Evolutionary conservation across 257 asterid species (phyloP), one percentile per base, ranked within the genome.

Genomic region (Capsicum pubescens): DNA sequence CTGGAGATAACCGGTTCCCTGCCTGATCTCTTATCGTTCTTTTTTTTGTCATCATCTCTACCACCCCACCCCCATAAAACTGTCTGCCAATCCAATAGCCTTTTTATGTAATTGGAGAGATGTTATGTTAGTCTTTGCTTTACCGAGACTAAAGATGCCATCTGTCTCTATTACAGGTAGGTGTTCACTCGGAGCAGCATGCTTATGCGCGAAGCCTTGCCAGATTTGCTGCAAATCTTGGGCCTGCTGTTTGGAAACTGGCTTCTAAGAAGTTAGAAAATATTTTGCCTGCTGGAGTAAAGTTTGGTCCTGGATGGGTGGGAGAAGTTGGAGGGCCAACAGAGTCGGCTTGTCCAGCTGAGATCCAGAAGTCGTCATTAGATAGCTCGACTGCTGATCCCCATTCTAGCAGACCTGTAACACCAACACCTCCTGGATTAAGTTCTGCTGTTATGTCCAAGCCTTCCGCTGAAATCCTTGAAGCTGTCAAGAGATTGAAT

Each of bases 241-340:
- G 99, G 83, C 98, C 98, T 1, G 88, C 87, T 64, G 94, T 94
- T 54, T 95, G 99, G 99, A 89, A 90, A 82, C 79, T 93, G 36
- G 99, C 98, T 48, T 91, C 94, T 1, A 89, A 83, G 89, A 97
- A 84, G 83, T 87, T 97, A 17, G 93, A 90, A 83, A 57, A 58
- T 14, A 87, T 84, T 46, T 84, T 95, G 72, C 98, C 99, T 32
- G 79, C 90, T 0, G 97, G 98, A 14, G 88, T 89, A 39, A 86
- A 89, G 68, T 97, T 91, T 35, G 98, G 99, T 12, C 98, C 97
- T 2, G 99, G 99, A 19, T 97, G 99, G 99, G 97, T 93, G 54
- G 95, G 95, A 52, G 98, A 96, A 36, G 84, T 83, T 5, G 95
- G 74, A n/a, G 76, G 84, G n/a, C 67, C 90, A 12, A 82, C 90